phyloP scores from a whole-genome alignment of 306 rosid genomes.

The Sindora glabra region DNA sequence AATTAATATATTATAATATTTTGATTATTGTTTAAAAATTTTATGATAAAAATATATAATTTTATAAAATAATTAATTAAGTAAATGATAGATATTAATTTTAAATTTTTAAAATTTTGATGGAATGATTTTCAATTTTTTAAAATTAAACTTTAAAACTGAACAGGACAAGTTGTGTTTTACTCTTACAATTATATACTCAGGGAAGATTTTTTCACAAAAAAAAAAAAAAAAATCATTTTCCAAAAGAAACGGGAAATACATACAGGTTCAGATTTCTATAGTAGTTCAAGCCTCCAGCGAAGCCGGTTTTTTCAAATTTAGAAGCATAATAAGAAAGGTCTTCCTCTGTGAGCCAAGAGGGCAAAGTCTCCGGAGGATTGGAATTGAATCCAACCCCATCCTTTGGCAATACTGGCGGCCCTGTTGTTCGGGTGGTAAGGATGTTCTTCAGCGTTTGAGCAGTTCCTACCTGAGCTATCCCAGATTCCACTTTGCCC shows the following conservation, averaged over 20 bases:
- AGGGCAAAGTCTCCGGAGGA: slow-evolving; percentile 5
- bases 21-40: no score
- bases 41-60: no score
- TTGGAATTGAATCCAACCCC: not conserved
- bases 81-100: no score
- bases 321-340: slow-evolving; percentile 26
- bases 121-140: no score
- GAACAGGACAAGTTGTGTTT: no score
- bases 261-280: slow-evolving; percentile 19
- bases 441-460: not conserved
- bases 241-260: not conserved
- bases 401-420: slow-evolving; percentile 20
- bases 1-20: no score
- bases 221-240: no score
- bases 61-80: no score
- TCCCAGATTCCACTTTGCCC: slow-evolving; percentile 17
- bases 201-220: no score
- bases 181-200: no score
- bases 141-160: no score
- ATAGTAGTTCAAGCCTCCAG: slow-evolving; percentile 38
- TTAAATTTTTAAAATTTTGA: no score
- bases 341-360: slow-evolving; percentile 39
- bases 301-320: slow-evolving; percentile 30
- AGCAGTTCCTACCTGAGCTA: not conserved
- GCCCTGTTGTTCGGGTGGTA: not conserved